Percentiles rank a stretch among this genome's conserved stretches.
Conservation (phyloP, 176 grass and related monocot genomes). For the Lolium multiflorum region DNA sequence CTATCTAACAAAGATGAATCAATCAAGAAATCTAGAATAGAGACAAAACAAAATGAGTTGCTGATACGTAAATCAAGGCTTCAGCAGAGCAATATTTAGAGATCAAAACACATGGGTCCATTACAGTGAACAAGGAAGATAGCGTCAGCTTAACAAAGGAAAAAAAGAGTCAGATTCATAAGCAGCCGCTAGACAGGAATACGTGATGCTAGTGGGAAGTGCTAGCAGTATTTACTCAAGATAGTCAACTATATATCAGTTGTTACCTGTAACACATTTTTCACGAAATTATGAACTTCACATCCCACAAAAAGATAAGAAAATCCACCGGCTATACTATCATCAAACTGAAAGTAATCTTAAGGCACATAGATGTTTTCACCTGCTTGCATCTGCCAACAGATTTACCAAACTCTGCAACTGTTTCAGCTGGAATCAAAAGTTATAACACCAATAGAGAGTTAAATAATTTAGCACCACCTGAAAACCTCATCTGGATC, state of each 20-base stretch:
- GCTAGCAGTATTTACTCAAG: no score
- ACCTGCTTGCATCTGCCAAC: conserved; percentile 79
- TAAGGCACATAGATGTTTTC: conserved; percentile 4
- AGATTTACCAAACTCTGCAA: conserved; percentile 64
- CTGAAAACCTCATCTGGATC: not conserved
- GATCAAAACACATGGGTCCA: no score
- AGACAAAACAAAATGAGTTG: no score
- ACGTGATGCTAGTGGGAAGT: no score
- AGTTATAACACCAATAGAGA: conserved; percentile 33
- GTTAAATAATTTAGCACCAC: conserved; percentile 42
- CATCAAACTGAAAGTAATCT: conserved; percentile 30
- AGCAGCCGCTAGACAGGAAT: no score
- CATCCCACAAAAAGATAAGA: conserved; percentile 3
- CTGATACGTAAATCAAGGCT: no score
- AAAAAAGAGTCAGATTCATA: no score
- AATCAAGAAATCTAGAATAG: no score
- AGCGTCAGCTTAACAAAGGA: no score
- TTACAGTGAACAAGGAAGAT: no score
- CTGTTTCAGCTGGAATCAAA: conserved; percentile 71
- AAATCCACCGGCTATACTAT: not conserved
- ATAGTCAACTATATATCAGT: not conserved
- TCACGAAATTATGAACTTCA: conserved; percentile 1
- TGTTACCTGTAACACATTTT: not conserved
- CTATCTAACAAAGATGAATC: no score
- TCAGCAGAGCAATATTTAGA: no score